A percentile compares a stretch with the other conserved stretches of the same genome.
These are phyloP conservation scores for Mortierella sp. DNA, from an alignment of 371 early-diverging fungal genomes.

Conservation along the genomic window DNA sequence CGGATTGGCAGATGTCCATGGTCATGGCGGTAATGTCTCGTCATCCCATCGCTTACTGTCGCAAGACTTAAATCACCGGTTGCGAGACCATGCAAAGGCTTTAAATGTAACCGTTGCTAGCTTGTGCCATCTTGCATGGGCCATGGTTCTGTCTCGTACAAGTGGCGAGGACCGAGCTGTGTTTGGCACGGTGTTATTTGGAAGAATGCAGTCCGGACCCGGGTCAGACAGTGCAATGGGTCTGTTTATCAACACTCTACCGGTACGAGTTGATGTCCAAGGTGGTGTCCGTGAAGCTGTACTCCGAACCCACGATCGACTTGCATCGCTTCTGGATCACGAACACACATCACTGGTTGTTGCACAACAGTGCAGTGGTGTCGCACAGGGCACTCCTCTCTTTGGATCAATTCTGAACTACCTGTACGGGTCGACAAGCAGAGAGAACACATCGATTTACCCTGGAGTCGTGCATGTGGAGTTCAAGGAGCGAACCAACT, in stretches of 20 bases:
- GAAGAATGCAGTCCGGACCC: conserved; percentile 2
- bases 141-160: conserved; percentile 3
- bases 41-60: conserved; percentile 9
- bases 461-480: not conserved
- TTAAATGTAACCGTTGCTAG: conserved; percentile 13
- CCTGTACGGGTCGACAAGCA: not conserved
- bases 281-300: not conserved
- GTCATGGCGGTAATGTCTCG: not conserved
- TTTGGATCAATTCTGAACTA: conserved; percentile 20
- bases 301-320: not conserved
- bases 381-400: conserved; percentile 12
- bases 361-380: conserved; percentile 26
- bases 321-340: conserved; percentile 13
- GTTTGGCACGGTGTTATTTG: conserved; percentile 19
- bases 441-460: not conserved
- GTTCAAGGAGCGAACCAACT: conserved; percentile 6
- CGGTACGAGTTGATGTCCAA: not conserved
- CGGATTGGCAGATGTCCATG: conserved; percentile 11
- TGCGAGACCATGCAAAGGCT: conserved; percentile 13
- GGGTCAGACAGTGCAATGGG: conserved; percentile 5
- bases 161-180: conserved; percentile 24
- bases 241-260: conserved; percentile 5
- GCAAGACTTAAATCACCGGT: conserved; percentile 12
- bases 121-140: too few relatives aligned
- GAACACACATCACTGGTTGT: conserved; percentile 17